Evolutionary conservation across 257 asterid genomes (phyloP), one percentile per base, ranked within the genome.

Genomic region (Parsonsia alboflavescens): DNA sequence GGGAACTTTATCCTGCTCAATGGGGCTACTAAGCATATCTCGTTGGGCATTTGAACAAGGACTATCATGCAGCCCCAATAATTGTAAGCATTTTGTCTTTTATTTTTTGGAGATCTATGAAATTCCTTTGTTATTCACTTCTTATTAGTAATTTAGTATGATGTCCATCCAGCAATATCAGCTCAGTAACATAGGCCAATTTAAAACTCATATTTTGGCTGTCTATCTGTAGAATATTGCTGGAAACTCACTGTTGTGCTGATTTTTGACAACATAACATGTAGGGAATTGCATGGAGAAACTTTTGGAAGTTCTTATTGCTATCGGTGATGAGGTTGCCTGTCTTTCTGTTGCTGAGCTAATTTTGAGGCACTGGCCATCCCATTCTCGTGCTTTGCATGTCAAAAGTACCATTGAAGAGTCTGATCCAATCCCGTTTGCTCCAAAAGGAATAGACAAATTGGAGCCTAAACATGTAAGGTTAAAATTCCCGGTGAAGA

Each of bases 31-130:
- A 79, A 90, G 91, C 88, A 89, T 90, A 77, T 89, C 99, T 22
- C 99, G 99, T 39, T 94, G 99, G 99, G 98, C 99, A 73, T 94
- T 94, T 79, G 99, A 94, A 79, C 99, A 94, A 82, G 99, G 98
- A 73, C 86, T 94, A 69, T 73, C 82, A 79, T 92, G 98, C 90
- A 94, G 99, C 83, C 99, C 99, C 71, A 94, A 83, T 80, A 94
- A 92, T 79, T 92, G 99, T 94, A 88, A 88, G 96, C 82, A 78
- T 73, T 50, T 76, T 79, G 73, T 82, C 77, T 42, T 72, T 69
- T 76, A 49, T 69, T 72, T 69, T 33, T 17, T 22, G 59, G 44
- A 57, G 65, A 63, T 72, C 58, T 36, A 53, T 41, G 70, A 56
- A 64, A 39, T 69, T 70, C 57, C 75, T 42, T 42, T 70, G 69